Conservation (phyloP, 2,329 filamentous ascomycete genomes). For the Cladosporium sp. region DNA sequence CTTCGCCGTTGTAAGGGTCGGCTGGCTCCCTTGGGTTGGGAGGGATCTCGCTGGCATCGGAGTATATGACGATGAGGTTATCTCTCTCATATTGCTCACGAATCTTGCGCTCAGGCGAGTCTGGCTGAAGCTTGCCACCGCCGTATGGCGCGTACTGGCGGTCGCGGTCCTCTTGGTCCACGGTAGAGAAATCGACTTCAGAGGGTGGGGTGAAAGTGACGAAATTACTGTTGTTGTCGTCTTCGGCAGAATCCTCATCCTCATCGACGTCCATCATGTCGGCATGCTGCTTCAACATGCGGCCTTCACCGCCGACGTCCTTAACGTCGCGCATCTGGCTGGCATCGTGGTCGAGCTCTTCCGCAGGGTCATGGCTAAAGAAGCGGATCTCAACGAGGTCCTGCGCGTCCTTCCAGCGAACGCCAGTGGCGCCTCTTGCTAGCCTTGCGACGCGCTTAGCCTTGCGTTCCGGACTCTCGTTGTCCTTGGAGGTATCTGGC, state of each 20-base stretch:
- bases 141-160: constrained; percentile 42
- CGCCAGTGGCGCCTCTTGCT: constrained; percentile 61
- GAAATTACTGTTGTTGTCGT: constrained; percentile 45
- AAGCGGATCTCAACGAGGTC: constrained; percentile 60
- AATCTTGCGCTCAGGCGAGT: constrained; percentile 37
- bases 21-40: constrained; percentile 40
- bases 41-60: constrained; percentile 40
- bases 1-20: constrained; percentile 31
- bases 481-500: constrained; percentile 22
- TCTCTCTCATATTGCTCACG: constrained; percentile 41
- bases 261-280: constrained; percentile 61
- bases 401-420: constrained; percentile 63
- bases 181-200: constrained; percentile 38
- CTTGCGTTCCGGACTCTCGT: constrained; percentile 63
- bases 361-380: constrained; percentile 66
- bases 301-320: constrained; percentile 61
- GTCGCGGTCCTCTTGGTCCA: constrained; percentile 35
- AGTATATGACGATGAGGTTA: constrained; percentile 44
- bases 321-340: constrained; percentile 66
- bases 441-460: constrained; percentile 66
- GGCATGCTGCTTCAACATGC: constrained; percentile 54
- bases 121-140: constrained; percentile 35
- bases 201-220: constrained; percentile 40
- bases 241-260: constrained; percentile 50
- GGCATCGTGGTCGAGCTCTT: constrained; percentile 61